These are phyloP conservation scores for Cyclostephanos tholiformis DNA, from an alignment of 108 stramenopile genomes.

Conservation along the genomic window DNA sequence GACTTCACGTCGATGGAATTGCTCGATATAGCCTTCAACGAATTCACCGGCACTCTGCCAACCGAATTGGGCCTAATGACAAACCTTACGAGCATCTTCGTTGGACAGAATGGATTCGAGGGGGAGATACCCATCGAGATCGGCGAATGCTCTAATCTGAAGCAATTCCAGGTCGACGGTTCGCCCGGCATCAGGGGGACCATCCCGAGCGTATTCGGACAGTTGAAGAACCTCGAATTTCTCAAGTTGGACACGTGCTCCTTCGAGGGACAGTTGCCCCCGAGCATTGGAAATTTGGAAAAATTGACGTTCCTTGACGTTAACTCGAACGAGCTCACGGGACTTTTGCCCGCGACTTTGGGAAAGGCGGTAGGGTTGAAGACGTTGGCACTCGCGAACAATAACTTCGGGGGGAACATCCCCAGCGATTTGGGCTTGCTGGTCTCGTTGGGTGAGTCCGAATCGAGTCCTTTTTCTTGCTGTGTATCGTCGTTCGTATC, in stretches of 20 bases:
- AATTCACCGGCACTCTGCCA: conserved; percentile 56
- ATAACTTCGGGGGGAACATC: conserved; percentile 53
- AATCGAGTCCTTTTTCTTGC: background rate
- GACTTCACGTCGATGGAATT: conserved; percentile 37
- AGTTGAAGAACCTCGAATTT: conserved; percentile 52
- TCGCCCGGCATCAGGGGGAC: conserved; percentile 41
- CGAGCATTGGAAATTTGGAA: conserved; percentile 48
- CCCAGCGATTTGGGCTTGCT: conserved; percentile 61
- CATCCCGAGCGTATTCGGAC: conserved; percentile 62
- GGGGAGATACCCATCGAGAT: conserved; percentile 55
- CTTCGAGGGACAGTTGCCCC: conserved; percentile 48
- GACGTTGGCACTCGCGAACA: conserved; percentile 54
- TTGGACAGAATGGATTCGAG: conserved; percentile 41
- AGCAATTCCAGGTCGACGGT: conserved; percentile 36
- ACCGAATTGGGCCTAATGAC: conserved; percentile 37
- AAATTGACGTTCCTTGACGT: conserved; percentile 52
- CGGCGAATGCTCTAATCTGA: conserved; percentile 53
- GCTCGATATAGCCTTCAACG: conserved; percentile 45
- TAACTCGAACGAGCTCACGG: conserved; percentile 48
- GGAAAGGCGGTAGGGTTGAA: conserved; percentile 38
- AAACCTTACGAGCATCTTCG: conserved; percentile 39
- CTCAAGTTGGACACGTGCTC: conserved; percentile 54
- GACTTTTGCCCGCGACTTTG: conserved; percentile 50
- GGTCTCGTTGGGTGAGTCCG: conserved; percentile 29
- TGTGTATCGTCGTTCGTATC: background rate